phyloP scores from a whole-genome alignment of 2,329 filamentous ascomycete species.

The Chrysosporium keratinophilum region DNA sequence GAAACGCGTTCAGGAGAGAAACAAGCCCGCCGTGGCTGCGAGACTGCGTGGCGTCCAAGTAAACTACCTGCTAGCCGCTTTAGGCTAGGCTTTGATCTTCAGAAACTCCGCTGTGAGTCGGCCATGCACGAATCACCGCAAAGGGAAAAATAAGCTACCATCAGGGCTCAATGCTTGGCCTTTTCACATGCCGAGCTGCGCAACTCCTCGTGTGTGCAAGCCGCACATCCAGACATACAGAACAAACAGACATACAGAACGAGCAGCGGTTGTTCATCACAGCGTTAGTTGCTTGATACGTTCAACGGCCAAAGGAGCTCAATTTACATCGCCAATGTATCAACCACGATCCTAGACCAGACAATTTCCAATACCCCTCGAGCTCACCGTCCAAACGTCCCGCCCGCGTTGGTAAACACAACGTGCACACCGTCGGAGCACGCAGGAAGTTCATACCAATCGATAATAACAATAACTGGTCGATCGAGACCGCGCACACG shows the following conservation, averaged over 20 bases:
- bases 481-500: not conserved
- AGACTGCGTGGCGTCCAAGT: not conserved
- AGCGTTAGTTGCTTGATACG: not conserved
- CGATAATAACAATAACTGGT: too few species aligned
- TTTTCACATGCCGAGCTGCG: conserved; percentile 5
- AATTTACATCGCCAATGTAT: too few species aligned
- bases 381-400: too few species aligned
- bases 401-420: too few species aligned
- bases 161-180: conserved; percentile 4
- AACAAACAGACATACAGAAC: not conserved
- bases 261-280: not conserved
- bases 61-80: not conserved
- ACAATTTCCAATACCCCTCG: too few species aligned
- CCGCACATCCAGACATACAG: not conserved
- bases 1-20: not conserved
- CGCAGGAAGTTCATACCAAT: not conserved
- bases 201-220: not conserved
- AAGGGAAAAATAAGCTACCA: not conserved
- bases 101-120: too few species aligned
- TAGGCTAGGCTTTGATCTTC: not conserved
- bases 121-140: not conserved
- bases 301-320: too few species aligned
- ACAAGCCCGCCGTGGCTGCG: not conserved
- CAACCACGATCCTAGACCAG: too few species aligned
- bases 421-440: not conserved